phyloP scores from a whole-genome alignment of 495 filamentous ascomycete genomes.

The Podospora australis region DNA sequence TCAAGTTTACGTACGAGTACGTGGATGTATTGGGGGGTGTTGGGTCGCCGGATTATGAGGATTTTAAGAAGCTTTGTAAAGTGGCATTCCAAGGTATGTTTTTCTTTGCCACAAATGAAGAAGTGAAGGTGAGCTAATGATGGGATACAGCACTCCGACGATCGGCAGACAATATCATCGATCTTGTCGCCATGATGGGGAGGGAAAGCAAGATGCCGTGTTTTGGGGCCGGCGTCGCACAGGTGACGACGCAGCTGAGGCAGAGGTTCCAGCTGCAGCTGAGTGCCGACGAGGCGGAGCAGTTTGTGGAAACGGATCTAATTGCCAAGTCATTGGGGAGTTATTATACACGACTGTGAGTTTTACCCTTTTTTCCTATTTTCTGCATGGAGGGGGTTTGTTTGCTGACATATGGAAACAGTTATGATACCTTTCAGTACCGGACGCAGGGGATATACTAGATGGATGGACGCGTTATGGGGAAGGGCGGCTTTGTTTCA shows the following conservation, averaged over 20 bases:
- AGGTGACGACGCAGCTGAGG: conserved; percentile 54
- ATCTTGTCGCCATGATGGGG: conserved; percentile 71
- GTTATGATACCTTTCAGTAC: conserved; percentile 77
- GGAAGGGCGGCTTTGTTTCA: background rate
- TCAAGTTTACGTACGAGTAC: conserved; percentile 73
- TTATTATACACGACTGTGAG: conserved; percentile 70
- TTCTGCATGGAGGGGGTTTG: background rate
- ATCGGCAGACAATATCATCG: conserved; percentile 64
- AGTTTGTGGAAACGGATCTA: conserved; percentile 65
- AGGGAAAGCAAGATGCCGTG: conserved; percentile 70
- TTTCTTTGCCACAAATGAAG: conserved; percentile 1
- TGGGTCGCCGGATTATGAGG: conserved; percentile 53
- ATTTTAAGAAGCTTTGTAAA: conserved; percentile 65
- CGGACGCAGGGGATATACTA: conserved; percentile 73
- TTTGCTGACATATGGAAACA: conserved; percentile 18
- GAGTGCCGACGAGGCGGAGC: conserved; percentile 65
- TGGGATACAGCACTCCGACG: conserved; percentile 51
- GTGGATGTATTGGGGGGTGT: conserved; percentile 67
- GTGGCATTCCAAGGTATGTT: conserved; percentile 62
- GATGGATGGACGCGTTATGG: background rate
- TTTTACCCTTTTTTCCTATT: conserved; percentile 3
- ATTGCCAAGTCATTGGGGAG: conserved; percentile 65
- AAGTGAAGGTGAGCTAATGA: conserved; percentile 4
- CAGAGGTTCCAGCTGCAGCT: conserved; percentile 67
- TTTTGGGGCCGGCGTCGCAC: conserved; percentile 56